phyloP scores from a whole-genome alignment of 2,329 filamentous ascomycete genomes.

The Tolypocladium nubicola region DNA sequence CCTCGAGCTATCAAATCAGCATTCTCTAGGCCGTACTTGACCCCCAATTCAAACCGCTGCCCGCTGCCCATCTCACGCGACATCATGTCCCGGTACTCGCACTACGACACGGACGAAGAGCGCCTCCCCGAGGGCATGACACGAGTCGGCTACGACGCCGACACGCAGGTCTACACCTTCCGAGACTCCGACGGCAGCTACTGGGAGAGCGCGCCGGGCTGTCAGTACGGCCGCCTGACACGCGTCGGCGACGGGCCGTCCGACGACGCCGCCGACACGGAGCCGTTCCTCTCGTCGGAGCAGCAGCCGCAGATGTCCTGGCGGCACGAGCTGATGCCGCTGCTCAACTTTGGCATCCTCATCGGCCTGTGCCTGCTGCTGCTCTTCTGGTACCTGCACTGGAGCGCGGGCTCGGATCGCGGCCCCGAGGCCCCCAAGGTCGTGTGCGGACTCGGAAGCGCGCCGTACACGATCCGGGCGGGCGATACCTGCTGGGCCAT shows the following conservation, averaged over 20 bases:
- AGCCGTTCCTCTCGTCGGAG: slow-evolving; percentile 18
- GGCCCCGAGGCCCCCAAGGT: slow-evolving; percentile 1
- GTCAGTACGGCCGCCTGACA: slow-evolving; percentile 35
- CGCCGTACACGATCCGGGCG: slow-evolving; percentile 27
- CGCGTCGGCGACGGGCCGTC: slow-evolving; percentile 21
- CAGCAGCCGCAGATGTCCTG: slow-evolving; percentile 27
- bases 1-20: neutral
- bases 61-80: too few relatives aligned
- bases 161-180: slow-evolving; percentile 42
- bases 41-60: neutral
- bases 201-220: slow-evolving; percentile 40
- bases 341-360: slow-evolving; percentile 48
- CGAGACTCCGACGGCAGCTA: slow-evolving; percentile 34
- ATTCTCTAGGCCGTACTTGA: neutral
- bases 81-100: slow-evolving; percentile 20
- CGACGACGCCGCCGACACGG: slow-evolving; percentile 15
- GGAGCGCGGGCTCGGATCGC: slow-evolving; percentile 12
- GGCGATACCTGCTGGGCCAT: slow-evolving; percentile 46
- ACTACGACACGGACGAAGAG: slow-evolving; percentile 35
- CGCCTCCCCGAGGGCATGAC: slow-evolving; percentile 45
- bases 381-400: slow-evolving; percentile 36
- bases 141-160: slow-evolving; percentile 45
- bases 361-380: slow-evolving; percentile 38
- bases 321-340: slow-evolving; percentile 40
- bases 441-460: slow-evolving; percentile 17